These are phyloP conservation scores for Fusarium pseudograminearum DNA, from an alignment of 2,329 filamentous ascomycete species.

Conservation along the genomic window DNA sequence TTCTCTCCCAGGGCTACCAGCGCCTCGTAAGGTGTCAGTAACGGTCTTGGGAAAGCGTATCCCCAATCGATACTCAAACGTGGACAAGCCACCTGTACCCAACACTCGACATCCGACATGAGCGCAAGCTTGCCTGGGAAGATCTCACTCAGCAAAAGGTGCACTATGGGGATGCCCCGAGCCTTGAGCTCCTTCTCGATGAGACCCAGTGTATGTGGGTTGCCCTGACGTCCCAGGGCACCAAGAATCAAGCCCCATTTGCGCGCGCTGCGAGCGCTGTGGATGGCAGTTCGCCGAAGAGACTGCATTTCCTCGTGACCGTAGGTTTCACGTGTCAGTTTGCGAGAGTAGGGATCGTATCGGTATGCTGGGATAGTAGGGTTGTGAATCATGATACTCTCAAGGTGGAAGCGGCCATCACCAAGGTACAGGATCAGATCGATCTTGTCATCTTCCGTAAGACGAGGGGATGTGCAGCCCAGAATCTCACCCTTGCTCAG, in stretches of 20 bases:
- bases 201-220: slow-evolving; percentile 88
- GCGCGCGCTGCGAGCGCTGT: slow-evolving; percentile 77
- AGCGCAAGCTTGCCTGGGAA: slow-evolving; percentile 94
- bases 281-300: slow-evolving; percentile 81
- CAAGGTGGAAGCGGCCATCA: slow-evolving; percentile 94
- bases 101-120: slow-evolving; percentile 95
- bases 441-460: slow-evolving; percentile 69
- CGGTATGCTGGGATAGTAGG: slow-evolving; percentile 89
- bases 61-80: slow-evolving; percentile 98
- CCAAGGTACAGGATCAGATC: slow-evolving; percentile 90
- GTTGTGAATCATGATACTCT: slow-evolving; percentile 99
- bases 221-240: slow-evolving; percentile 91
- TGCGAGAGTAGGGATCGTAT: slow-evolving; percentile 95
- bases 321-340: slow-evolving; percentile 91
- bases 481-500: slow-evolving; percentile 95
- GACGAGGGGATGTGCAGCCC: slow-evolving; percentile 90
- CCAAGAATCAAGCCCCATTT: slow-evolving; percentile 98
- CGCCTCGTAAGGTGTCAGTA: slow-evolving; percentile 95
- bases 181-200: slow-evolving; percentile 82
- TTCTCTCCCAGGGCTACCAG: slow-evolving; percentile 85
- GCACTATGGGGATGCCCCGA: slow-evolving; percentile 82
- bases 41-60: slow-evolving; percentile 89
- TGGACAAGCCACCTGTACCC: slow-evolving; percentile 99
- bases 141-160: slow-evolving; percentile 91
- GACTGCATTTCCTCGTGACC: slow-evolving; percentile 91